phyloP scores from a whole-genome alignment of 1,284 basidiomycete genomes.

The Cyathus olla region DNA sequence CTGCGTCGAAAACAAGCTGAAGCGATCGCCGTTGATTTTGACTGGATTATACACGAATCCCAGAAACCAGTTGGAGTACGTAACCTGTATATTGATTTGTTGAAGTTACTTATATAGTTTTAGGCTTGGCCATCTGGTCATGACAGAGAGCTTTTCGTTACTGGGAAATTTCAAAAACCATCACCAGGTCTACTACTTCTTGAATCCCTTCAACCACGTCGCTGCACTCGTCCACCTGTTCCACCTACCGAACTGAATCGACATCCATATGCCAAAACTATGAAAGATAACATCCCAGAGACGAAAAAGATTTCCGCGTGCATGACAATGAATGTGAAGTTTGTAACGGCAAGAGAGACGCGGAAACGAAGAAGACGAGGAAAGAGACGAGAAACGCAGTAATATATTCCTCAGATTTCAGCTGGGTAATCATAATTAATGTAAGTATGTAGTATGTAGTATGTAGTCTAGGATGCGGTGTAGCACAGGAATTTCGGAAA shows the following conservation, averaged over 20 bases:
- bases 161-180: too few relatives aligned
- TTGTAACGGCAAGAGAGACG: not conserved
- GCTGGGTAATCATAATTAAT: too few relatives aligned
- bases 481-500: not conserved
- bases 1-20: constrained; percentile 48
- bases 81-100: not conserved
- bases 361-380: not conserved
- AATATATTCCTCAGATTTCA: not conserved
- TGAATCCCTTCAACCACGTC: not conserved
- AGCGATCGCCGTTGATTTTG: constrained; percentile 47
- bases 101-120: too few relatives aligned
- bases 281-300: too few relatives aligned
- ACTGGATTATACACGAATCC: not conserved
- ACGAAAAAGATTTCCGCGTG: too few relatives aligned
- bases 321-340: too few relatives aligned
- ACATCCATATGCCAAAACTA: not conserved
- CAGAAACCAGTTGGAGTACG: not conserved
- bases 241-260: not conserved
- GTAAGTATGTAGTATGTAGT: too few relatives aligned
- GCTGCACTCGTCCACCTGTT: not conserved
- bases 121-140: too few relatives aligned
- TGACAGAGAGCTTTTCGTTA: too few relatives aligned
- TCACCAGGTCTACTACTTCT: too few relatives aligned
- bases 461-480: too few relatives aligned
- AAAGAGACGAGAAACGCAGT: not conserved